Evolutionary conservation across 108 stramenopile genomes (phyloP), one percentile per base, ranked within the genome.

Genomic region (Cyclostephanos tholiformis): DNA sequence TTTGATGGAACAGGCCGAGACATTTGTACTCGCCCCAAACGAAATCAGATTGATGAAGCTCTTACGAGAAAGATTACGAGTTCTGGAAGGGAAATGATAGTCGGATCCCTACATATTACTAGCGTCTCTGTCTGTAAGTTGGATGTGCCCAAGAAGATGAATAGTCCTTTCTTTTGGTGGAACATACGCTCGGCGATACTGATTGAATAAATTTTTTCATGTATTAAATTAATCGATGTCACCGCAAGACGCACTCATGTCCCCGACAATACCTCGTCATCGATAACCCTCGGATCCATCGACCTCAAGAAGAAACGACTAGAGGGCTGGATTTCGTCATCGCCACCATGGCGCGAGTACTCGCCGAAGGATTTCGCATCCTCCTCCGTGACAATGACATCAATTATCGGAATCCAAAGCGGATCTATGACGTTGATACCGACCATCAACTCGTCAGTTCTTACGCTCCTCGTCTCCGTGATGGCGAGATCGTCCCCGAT

Each of bases 281-380:
- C 69, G 41, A 81, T 75, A 25, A 68, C 72, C 23, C 25, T 23
- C 52, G 72, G 49, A 17, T 38, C 46, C 23, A 13, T 11, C 50
- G 80, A 65, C n/a, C 53, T 74, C 58, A 73, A 52, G 41, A 80
- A 80, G 65, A 73, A 80, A 4, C 79, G 79, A 32, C 72, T 71
- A 41, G 51, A 44, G 50, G 57, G 72, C 27, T 73, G 63, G n/a
- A 27, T 36, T 17, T 22, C 26, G 17, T 51, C 6, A 25, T 14
- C 26, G 4, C 23, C 49, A 2, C 11, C 46, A 22, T 6, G 48
- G 9, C 25, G 30, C 38, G 35, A 38, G n/a, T 36, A 64, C 36
- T 63, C 41, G 41, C 53, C 41, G 27, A 63, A 65, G 22, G 0
- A 41, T 29, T 50, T 52, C 20, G 49, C 36, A 38, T 63, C 55